A percentile compares a stretch with the other conserved stretches of the same genome.
phyloP scores from a whole-genome alignment of 2,329 filamentous ascomycete genomes.

The Fusarium udum region DNA sequence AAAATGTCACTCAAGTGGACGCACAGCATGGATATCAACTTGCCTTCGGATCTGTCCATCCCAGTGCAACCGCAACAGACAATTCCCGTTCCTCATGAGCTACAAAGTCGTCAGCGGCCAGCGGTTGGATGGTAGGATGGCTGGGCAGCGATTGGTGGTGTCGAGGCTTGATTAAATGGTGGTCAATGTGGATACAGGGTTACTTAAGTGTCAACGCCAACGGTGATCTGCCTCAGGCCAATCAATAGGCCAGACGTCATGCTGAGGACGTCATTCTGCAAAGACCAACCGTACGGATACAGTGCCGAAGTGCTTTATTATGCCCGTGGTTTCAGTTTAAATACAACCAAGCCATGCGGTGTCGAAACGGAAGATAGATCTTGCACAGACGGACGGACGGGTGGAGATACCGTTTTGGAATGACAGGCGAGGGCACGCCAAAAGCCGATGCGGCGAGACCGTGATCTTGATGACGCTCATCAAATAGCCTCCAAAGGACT shows the following conservation, averaged over 20 bases:
- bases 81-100: constrained; percentile 13
- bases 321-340: constrained; percentile 24
- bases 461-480: constrained; percentile 20
- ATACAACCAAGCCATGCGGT: constrained; percentile 7
- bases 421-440: constrained; percentile 19
- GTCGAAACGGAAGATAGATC: constrained; percentile 17
- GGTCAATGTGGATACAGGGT: constrained; percentile 36
- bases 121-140: constrained; percentile 30
- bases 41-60: constrained; percentile 16
- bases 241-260: constrained; percentile 36
- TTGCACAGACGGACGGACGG: constrained; percentile 9
- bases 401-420: constrained; percentile 23
- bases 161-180: constrained; percentile 34
- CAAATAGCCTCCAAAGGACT: constrained; percentile 18
- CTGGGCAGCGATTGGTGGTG: constrained; percentile 34
- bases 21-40: constrained; percentile 6
- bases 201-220: constrained; percentile 38
- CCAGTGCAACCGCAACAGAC: constrained; percentile 22
- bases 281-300: constrained; percentile 13
- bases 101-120: constrained; percentile 25
- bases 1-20: neutral
- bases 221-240: constrained; percentile 32
- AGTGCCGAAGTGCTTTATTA: constrained; percentile 17
- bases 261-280: constrained; percentile 39
- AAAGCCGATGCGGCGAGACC: constrained; percentile 26